Conservation (phyloP, 179 eudicot species). For the Nepenthes alata region DNA sequence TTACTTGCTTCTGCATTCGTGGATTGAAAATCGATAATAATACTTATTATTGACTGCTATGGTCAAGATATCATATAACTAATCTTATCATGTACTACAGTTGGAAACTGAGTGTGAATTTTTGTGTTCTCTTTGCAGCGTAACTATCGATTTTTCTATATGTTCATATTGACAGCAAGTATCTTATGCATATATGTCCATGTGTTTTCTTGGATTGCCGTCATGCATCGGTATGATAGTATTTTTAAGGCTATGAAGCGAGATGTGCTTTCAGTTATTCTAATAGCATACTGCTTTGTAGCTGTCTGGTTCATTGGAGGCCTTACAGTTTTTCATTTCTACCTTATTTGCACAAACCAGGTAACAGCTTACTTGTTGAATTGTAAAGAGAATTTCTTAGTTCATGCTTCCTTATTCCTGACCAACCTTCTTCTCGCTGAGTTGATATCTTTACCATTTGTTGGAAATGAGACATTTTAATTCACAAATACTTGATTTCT, state of each 20-base stretch:
- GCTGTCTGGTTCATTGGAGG: conserved; percentile 76
- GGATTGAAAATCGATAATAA: neutral
- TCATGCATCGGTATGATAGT: conserved; percentile 25
- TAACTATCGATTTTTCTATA: conserved; percentile 72
- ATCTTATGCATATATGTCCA: conserved; percentile 68
- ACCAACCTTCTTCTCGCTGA: no score
- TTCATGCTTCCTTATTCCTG: no score
- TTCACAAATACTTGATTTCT: neutral
- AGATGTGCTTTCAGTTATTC: conserved; percentile 40
- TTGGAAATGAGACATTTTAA: neutral
- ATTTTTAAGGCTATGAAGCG: conserved; percentile 43
- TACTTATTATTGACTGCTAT: no score
- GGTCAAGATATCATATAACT: neutral
- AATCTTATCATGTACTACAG: neutral
- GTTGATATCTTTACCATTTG: no score
- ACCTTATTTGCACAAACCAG: conserved; percentile 63
- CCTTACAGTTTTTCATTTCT: conserved; percentile 51
- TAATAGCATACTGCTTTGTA: conserved; percentile 50
- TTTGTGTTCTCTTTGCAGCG: conserved; percentile 52
- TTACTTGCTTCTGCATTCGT: neutral
- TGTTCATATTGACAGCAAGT: conserved; percentile 68
- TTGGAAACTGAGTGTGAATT: conserved; percentile 7
- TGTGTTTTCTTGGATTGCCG: conserved; percentile 45
- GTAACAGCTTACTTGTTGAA: conserved; percentile 14
- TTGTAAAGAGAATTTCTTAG: no score